Evolutionary conservation across 2,329 filamentous ascomycete genomes (phyloP), one percentile per base, ranked within the genome.

Genomic region (Pseudocercospora vitis): DNA sequence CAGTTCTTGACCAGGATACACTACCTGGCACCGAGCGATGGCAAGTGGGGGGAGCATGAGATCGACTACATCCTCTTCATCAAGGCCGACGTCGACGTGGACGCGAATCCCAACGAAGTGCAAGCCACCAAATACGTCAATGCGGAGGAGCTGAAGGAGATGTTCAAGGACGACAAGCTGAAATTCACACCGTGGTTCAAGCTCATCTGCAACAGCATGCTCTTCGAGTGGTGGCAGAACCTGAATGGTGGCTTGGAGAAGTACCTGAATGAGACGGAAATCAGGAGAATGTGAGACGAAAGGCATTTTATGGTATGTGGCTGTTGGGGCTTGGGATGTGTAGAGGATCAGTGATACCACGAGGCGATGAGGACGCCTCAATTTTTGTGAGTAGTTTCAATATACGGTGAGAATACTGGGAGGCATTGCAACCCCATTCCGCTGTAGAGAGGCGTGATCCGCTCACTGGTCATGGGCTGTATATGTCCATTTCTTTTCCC

Each of bases 31-130:
- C 89, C 94, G 3, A 96, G 91, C 71, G 88, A 97, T 68, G 94
- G 94, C 52, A 92, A 95, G 77, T 99, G 94, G 94, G 94, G 94
- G 64, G 94, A 99, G 77, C 94, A 99, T 71, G 94, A 99, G 78
- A 91, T 99, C 70, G 94, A 99, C 74, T 99, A 99, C 74, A 99
- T 99, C 63, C 84, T 99, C 52, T 97, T 99, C 76, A 96, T 97
- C 78, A 89, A 95, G 78, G 88, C 90, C 54, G 87, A 95, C 60
- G 92, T 97, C 53, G 88, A 95, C 65, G 77, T 96, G 46, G 73
- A 89, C 54, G 74, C 84, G 66, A 99, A 91, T 76, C 79, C 81
- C 60, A 99, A 99, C 74, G 94, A 99, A 76, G 91, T 91, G 44
- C 84, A 85, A 67, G 92, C 88, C 61, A 89, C 87, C 18, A 81